Conservation (phyloP, 371 early-diverging fungal genomes). For the Mucor racemosus region DNA sequence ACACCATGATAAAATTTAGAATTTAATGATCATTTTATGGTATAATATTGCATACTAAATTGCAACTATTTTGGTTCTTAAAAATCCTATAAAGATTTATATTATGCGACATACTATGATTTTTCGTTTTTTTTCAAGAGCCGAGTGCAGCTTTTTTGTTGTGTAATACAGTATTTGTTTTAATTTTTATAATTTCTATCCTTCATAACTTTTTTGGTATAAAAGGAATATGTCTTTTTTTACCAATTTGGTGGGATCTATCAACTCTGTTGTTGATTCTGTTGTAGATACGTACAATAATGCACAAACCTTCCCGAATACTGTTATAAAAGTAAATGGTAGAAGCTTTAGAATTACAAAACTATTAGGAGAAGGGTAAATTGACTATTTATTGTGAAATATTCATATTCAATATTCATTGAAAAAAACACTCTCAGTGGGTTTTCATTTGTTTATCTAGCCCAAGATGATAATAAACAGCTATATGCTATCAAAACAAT, state of each 20-base stretch:
- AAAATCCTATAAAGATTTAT: not conserved
- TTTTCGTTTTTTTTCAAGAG: not conserved
- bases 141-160: too few relatives aligned
- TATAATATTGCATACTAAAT: not conserved
- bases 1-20: too few relatives aligned
- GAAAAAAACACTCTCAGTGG: constrained; percentile 54
- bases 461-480: constrained; percentile 60
- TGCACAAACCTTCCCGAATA: constrained; percentile 42
- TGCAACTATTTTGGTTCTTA: not conserved
- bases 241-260: constrained; percentile 19
- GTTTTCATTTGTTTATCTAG: constrained; percentile 78
- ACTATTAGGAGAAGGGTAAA: constrained; percentile 76
- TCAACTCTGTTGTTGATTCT: constrained; percentile 24
- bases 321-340: constrained; percentile 61
- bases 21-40: not conserved
- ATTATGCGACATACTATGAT: not conserved
- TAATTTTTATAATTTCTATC: not conserved
- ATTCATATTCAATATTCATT: not conserved
- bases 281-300: constrained; percentile 16
- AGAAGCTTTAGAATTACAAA: constrained; percentile 64
- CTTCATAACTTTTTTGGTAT: not conserved
- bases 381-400: not conserved
- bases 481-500: constrained; percentile 75
- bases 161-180: not conserved
- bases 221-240: constrained; percentile 23